Base-by-base conservation (phyloP, 345 rosid species). In the Bruguiera gymnorhiza region DNA sequence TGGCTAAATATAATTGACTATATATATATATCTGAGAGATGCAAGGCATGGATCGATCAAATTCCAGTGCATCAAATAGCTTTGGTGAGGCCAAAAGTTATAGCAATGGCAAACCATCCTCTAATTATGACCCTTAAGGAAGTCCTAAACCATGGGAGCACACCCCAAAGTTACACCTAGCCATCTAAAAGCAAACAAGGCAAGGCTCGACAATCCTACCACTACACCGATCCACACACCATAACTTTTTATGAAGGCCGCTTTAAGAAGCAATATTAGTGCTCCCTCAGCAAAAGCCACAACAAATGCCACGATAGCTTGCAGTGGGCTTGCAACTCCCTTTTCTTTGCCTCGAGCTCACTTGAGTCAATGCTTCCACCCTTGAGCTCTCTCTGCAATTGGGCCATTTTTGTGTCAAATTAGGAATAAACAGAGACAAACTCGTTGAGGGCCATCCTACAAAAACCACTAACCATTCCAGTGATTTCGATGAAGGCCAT, bases 391-490 rank as follows among this genome's bases (percentile, higher is more conserved):
- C 0, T 23, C 23, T 23, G 23, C 23, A 23, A 0, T 23, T 23
- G 23, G 23, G 23, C 23, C 23, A 23, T 23, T 23, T 23, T 23
- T 23, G 23, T 23, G 23, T 23, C 23, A 23, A 0, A 23, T 23
- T 23, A 23, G 23, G 23, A 23, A 23, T 23, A 23, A 23, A 23
- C 23, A 0, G 23, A 23, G 23, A 23, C 23, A 23, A 23, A 86
- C 82, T 91, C 95, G 54, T 95, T 95, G 1, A 86, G 87, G 18
- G 91, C 97, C 97, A 91, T 91, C 76, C 96, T 87, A 32, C 89
- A 85, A 4, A 93, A 96, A 13, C 93, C 96, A 0, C 88, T 93
- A 0, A 91, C 71, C 50, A 91, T 74, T 4, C 97, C 96, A 0
- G 97, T 93, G 26, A 91, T 79, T 32, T 96, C 97, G 1, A 81